Percentiles rank a stretch among this genome's conserved stretches.
These are phyloP conservation scores for Xylariaceae sp. DNA, from an alignment of 2,329 filamentous ascomycete genomes.

Conservation along the genomic window DNA sequence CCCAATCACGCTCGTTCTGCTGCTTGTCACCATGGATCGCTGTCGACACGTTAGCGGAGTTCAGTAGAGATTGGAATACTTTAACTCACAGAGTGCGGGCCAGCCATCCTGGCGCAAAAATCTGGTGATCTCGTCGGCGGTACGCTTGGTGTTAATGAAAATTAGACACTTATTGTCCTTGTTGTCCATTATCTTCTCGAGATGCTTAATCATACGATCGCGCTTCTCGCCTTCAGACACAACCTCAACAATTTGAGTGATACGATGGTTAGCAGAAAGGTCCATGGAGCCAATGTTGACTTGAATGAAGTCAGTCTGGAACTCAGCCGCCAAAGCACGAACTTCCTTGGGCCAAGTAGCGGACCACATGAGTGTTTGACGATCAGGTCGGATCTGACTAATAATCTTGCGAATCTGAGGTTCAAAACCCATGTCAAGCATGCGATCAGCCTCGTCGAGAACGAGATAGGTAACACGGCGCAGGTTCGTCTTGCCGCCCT, in stretches of 20 bases:
- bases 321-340: conserved; percentile 83
- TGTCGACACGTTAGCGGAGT: conserved; percentile 44
- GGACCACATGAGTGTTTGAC: conserved; percentile 99
- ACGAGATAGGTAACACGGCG: conserved; percentile 97
- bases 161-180: conserved; percentile 93
- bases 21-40: conserved; percentile 99
- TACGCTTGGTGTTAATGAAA: conserved; percentile 90
- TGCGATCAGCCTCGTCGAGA: conserved; percentile 97
- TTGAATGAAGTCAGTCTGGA: conserved; percentile 94
- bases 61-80: conserved; percentile 37
- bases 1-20: conserved; percentile 99
- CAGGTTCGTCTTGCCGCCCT: conserved; percentile 96
- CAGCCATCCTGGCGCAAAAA: conserved; percentile 97
- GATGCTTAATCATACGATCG: conserved; percentile 92
- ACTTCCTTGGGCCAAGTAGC: conserved; percentile 99
- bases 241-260: conserved; percentile 96
- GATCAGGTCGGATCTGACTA: conserved; percentile 91
- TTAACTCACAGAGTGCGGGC: conserved; percentile 85
- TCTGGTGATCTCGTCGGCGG: conserved; percentile 95
- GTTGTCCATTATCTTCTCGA: conserved; percentile 97
- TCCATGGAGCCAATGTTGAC: conserved; percentile 98
- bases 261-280: conserved; percentile 93
- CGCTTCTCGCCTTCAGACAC: conserved; percentile 96
- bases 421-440: conserved; percentile 99
- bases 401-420: conserved; percentile 99